Evolutionary conservation across 2,329 filamentous ascomycete species (phyloP).

Genomic region (Geosmithia putterillii): DNA sequence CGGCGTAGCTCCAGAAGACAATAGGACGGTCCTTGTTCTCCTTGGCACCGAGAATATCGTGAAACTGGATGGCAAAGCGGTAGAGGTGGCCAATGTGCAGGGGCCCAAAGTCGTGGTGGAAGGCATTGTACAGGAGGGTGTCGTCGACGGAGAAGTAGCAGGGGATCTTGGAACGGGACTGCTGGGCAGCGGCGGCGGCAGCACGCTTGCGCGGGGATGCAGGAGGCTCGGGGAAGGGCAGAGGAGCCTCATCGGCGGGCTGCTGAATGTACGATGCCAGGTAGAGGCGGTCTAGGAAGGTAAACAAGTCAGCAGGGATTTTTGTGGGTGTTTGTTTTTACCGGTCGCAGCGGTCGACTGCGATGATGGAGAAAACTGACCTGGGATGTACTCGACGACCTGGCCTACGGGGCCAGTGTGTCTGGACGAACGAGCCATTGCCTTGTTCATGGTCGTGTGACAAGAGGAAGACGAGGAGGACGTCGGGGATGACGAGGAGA

Average conservation of each 20-base stretch:
- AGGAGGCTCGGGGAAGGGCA: slow-evolving; percentile 74
- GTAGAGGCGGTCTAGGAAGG: slow-evolving; percentile 70
- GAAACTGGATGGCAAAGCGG: slow-evolving; percentile 88
- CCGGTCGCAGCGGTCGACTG: not conserved
- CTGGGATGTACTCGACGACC: slow-evolving; percentile 92
- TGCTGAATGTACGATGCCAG: slow-evolving; percentile 81
- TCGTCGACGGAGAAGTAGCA: slow-evolving; percentile 96
- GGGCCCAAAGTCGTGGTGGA: slow-evolving; percentile 96
- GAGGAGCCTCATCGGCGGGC: slow-evolving; percentile 70
- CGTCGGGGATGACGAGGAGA: no score
- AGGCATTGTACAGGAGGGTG: slow-evolving; percentile 88
- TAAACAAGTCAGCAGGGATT: not conserved
- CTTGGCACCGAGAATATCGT: slow-evolving; percentile 85
- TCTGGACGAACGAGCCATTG: slow-evolving; percentile 39
- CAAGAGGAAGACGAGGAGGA: no score
- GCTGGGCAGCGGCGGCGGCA: slow-evolving; percentile 21
- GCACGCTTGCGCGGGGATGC: slow-evolving; percentile 32
- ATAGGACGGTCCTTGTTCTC: slow-evolving; percentile 83
- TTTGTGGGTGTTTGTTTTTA: not conserved
- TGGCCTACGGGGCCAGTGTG: slow-evolving; percentile 58
- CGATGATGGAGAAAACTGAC: slow-evolving; percentile 35
- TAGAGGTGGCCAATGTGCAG: slow-evolving; percentile 96
- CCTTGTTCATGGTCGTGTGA: slow-evolving; percentile 1
- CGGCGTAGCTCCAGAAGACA: slow-evolving; percentile 90
- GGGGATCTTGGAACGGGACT: slow-evolving; percentile 35